Percentiles rank a stretch among this genome's conserved stretches.
Conservation (phyloP, 164 flowering plant genomes). For the Vitis rotundifolia region DNA sequence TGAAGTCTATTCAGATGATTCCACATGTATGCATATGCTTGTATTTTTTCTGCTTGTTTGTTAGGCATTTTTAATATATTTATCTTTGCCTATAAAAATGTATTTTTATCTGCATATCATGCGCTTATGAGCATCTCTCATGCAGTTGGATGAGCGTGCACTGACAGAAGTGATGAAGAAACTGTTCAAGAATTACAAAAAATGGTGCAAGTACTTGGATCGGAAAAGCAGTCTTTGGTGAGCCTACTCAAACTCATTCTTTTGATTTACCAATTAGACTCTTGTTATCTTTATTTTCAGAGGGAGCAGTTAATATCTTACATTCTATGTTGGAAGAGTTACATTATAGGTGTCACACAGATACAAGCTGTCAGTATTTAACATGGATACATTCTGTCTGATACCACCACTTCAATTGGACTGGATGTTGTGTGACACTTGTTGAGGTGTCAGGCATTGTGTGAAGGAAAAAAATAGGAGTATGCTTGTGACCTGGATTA, state of each 20-base stretch:
- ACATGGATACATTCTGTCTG: too few species aligned
- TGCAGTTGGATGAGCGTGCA: constrained; percentile 93
- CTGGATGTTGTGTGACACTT: too few species aligned
- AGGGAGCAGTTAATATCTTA: neutral
- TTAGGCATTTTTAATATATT: neutral
- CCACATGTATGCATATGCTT: too few species aligned
- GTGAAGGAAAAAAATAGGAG: too few species aligned
- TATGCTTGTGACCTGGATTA: too few species aligned
- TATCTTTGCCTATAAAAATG: neutral
- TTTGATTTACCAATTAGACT: neutral
- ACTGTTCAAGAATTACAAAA: constrained; percentile 93
- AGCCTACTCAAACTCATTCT: constrained; percentile 21
- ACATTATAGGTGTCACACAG: too few species aligned
- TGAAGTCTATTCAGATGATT: too few species aligned
- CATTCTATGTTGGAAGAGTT: too few species aligned
- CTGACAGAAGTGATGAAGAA: constrained; percentile 95
- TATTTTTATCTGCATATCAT: neutral
- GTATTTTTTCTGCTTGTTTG: neutral
- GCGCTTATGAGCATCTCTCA: constrained; percentile 5
- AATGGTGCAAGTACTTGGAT: constrained; percentile 95
- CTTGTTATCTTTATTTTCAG: neutral
- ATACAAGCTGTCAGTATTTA: too few species aligned
- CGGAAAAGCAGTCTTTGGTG: constrained; percentile 99
- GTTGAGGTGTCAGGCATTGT: too few species aligned
- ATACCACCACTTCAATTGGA: neutral